Percentiles rank a stretch among this genome's conserved stretches.
Evolutionary conservation across 108 stramenopile genomes (phyloP).

Genomic region (Craspedostauros australis): DNA sequence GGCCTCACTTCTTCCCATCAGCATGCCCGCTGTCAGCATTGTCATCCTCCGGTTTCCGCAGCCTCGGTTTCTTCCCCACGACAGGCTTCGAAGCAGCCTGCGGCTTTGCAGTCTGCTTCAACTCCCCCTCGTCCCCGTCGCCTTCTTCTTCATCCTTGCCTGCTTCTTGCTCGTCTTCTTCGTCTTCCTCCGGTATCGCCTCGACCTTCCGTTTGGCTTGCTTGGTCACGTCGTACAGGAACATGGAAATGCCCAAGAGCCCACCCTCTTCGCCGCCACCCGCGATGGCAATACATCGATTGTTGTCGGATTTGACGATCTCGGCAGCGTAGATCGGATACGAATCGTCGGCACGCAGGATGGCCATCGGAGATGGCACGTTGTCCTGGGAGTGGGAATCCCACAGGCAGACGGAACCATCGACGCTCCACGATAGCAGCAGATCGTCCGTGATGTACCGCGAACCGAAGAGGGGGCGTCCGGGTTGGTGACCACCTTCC

Average conservation of each 20-base stretch:
- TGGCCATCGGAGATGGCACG: conserved; percentile 64
- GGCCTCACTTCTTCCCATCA: too few species aligned
- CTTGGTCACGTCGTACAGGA: conserved; percentile 43
- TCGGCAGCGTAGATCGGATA: conserved; percentile 79
- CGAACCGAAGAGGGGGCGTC: conserved; percentile 72
- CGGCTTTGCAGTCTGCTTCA: background rate
- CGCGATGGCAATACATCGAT: conserved; percentile 28
- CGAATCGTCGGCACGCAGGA: conserved; percentile 34
- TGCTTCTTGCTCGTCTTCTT: conserved; percentile 3
- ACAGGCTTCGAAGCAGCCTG: too few species aligned
- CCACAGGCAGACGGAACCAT: conserved; percentile 79
- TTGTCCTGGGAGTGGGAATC: conserved; percentile 53
- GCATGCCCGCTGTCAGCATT: too few species aligned
- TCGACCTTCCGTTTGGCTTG: conserved; percentile 2
- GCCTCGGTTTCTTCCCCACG: too few species aligned
- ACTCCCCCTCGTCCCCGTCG: conserved; percentile 1
- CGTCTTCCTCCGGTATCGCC: background rate
- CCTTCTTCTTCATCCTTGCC: conserved; percentile 1
- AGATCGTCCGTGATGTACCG: conserved; percentile 49
- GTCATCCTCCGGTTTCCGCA: too few species aligned
- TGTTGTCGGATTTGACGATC: conserved; percentile 13
- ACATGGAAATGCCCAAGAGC: conserved; percentile 63
- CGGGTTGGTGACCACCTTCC: conserved; percentile 65
- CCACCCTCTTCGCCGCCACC: conserved; percentile 57
- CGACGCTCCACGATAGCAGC: conserved; percentile 81